Evolutionary conservation across 345 rosid species (phyloP), one percentile per base, ranked within the genome.

Genomic region (Punica granatum): DNA sequence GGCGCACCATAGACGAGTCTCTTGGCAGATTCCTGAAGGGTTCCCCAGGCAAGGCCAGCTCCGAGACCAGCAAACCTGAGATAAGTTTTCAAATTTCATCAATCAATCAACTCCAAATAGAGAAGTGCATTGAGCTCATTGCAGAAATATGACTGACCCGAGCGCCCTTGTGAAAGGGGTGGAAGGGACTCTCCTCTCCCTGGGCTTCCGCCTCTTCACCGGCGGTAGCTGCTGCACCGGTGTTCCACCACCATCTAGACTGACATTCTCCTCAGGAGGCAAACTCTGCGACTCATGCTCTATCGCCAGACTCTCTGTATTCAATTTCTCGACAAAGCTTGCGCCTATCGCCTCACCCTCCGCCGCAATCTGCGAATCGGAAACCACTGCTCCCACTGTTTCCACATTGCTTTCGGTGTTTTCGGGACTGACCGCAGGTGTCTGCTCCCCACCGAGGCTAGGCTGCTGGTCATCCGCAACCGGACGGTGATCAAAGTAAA

Each of bases 11-110:
- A 89, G 6, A 83, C 84, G 46, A 94, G 69, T 83, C 99, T 91
- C 81, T 75, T 84, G 2, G 98, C 78, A 35, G 98, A 89, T 82
- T 94, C 99, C 78, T 91, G 88, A 76, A 89, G 66, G 33, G 92
- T 85, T 74, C 98, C 99, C 96, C 96, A 94, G 21, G 96, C 99
- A 69, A 94, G 89, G 69, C 93, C 98, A 68, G 96, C 99, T 80
- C 98, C 99, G 73, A 94, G 85, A 77, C 92, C 88, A 76, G 96
- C 97, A 84, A 94, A 94, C 93, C 99, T 94, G 86, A 71, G 78
- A 58, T 75, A 59, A 67, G 78, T 76, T 78, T 74, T 75, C 25
- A 63, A 66, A 46, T 54, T 61, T 46, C 77, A 75, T 81, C 58
- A 74, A 70, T 70, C 43, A 37, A 51, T 61, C 6, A 39, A 18